Evolutionary conservation across 164 flowering plant species (phyloP).

Genomic region (Umbilicus rupestris): DNA sequence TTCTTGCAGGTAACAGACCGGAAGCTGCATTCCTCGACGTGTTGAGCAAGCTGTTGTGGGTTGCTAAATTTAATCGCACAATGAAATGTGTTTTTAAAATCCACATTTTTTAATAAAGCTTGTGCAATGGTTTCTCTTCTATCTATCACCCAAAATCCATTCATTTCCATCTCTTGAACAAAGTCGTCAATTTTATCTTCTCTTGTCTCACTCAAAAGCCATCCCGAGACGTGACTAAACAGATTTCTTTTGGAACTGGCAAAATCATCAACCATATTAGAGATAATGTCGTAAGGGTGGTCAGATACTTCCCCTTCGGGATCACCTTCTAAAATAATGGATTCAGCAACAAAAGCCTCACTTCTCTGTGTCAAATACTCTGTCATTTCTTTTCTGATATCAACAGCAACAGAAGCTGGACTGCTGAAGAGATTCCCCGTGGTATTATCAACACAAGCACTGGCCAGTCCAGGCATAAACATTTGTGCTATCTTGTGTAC

Average conservation of each 20-base stretch:
- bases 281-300: constrained; percentile 59
- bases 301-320: constrained; percentile 33
- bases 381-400: constrained; percentile 70
- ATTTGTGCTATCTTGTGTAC: constrained; percentile 47
- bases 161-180: constrained; percentile 68
- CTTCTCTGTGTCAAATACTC: constrained; percentile 55
- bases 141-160: constrained; percentile 66
- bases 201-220: constrained; percentile 76
- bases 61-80: constrained; percentile 48
- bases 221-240: constrained; percentile 68
- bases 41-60: constrained; percentile 38
- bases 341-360: constrained; percentile 60
- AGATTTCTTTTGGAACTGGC: constrained; percentile 51
- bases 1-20: constrained; percentile 43
- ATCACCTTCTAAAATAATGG: constrained; percentile 40
- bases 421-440: constrained; percentile 40
- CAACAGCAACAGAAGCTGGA: constrained; percentile 61
- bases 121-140: constrained; percentile 53
- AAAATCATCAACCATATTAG: constrained; percentile 65
- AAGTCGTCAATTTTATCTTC: constrained; percentile 88
- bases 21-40: constrained; percentile 37
- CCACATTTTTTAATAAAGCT: constrained; percentile 56
- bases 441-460: constrained; percentile 64
- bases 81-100: constrained; percentile 43
- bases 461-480: constrained; percentile 47